Conservation (phyloP, 352 stramenopile species). For the Phytopythium sindhum region DNA sequence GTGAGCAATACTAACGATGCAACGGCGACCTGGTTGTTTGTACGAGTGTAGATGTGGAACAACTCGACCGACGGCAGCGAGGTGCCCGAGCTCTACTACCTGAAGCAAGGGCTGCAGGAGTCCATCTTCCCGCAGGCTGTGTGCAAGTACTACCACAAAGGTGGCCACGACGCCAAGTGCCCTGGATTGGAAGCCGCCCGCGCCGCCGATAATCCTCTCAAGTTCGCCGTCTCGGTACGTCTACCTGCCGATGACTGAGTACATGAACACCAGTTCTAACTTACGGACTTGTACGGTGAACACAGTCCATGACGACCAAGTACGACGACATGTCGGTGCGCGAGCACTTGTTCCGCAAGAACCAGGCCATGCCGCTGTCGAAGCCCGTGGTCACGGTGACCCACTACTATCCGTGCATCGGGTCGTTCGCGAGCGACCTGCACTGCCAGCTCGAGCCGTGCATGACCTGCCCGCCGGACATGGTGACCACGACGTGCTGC, state of each 20-base stretch:
- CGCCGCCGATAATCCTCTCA: slow-evolving; percentile 52
- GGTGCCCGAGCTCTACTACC: slow-evolving; percentile 71
- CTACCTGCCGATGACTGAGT: no score
- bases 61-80: slow-evolving; percentile 80
- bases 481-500: slow-evolving; percentile 78
- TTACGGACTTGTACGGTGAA: neutral
- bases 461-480: slow-evolving; percentile 67
- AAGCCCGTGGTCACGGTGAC: slow-evolving; percentile 71
- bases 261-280: neutral
- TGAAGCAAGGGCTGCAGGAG: slow-evolving; percentile 69
- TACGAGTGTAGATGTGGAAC: slow-evolving; percentile 56
- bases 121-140: slow-evolving; percentile 67
- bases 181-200: slow-evolving; percentile 53
- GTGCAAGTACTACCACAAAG: slow-evolving; percentile 64
- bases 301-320: slow-evolving; percentile 69
- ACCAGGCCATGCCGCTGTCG: slow-evolving; percentile 75
- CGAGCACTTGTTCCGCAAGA: slow-evolving; percentile 66
- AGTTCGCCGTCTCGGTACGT: slow-evolving; percentile 66
- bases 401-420: slow-evolving; percentile 81
- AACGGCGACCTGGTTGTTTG: no score
- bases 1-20: neutral
- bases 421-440: slow-evolving; percentile 43
- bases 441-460: slow-evolving; percentile 63
- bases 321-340: slow-evolving; percentile 81
- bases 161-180: slow-evolving; percentile 62